Conservation (phyloP, 2,329 filamentous ascomycete species). For the Phialophora verrucosa region DNA sequence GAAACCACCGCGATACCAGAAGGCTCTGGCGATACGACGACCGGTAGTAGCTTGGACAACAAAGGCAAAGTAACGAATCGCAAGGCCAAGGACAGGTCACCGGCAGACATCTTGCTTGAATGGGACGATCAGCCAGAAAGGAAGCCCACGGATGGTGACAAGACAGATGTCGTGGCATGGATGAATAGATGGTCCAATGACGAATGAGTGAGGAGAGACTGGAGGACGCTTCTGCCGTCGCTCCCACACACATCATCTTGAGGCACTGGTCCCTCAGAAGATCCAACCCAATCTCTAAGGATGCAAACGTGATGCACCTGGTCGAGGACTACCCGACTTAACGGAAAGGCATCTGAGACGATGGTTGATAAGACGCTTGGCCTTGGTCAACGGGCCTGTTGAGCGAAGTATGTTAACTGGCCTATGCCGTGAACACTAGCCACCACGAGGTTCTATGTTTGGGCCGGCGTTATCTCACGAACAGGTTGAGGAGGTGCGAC, state of each 20-base stretch:
- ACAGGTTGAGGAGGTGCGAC: not conserved
- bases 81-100: conserved; percentile 38
- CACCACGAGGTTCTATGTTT: not conserved
- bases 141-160: conserved; percentile 29
- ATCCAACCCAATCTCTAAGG: not conserved
- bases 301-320: not conserved
- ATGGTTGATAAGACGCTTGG: not conserved
- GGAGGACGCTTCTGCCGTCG: not conserved
- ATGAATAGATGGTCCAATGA: conserved; percentile 39
- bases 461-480: not conserved
- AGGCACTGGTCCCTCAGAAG: not conserved
- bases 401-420: not conserved
- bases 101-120: conserved; percentile 37
- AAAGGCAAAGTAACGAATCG: conserved; percentile 33
- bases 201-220: conserved; percentile 7
- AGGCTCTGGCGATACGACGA: conserved; percentile 18
- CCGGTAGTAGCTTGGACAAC: conserved; percentile 26
- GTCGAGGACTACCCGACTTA: not conserved
- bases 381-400: not conserved
- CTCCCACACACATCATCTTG: not conserved
- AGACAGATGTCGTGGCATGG: conserved; percentile 37
- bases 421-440: not conserved
- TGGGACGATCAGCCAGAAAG: conserved; percentile 39
- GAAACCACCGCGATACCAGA: conserved; percentile 25
- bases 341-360: not conserved